These are phyloP conservation scores for Irpex lacteus DNA, from an alignment of 1,284 basidiomycete genomes.

Conservation along the genomic window DNA sequence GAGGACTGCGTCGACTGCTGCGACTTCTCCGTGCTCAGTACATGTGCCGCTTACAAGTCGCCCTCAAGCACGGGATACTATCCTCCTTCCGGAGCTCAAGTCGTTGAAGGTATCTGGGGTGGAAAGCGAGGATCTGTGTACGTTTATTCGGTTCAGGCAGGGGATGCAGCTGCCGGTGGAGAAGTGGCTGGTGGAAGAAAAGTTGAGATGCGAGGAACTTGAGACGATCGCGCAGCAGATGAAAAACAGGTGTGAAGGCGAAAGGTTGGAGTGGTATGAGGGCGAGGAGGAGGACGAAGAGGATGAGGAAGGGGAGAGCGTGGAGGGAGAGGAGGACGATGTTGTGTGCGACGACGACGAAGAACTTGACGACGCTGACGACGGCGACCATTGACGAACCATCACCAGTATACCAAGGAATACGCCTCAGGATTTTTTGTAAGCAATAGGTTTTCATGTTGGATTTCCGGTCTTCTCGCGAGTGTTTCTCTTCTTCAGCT, in stretches of 20 bases:
- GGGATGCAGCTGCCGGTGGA: constrained; percentile 16
- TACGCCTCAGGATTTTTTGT: neutral
- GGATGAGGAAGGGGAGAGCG: constrained; percentile 14
- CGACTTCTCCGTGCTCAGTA: neutral
- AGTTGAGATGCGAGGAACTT: constrained; percentile 20
- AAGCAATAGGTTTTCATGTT: neutral
- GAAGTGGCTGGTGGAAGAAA: constrained; percentile 24
- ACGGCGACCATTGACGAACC: neutral
- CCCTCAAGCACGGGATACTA: neutral
- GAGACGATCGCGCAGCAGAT: constrained; percentile 19
- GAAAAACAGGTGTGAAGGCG: constrained; percentile 6
- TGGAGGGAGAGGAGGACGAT: constrained; percentile 11
- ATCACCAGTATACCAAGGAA: neutral
- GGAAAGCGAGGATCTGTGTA: constrained; percentile 14
- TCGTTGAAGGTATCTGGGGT: constrained; percentile 24
- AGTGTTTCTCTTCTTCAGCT: neutral
- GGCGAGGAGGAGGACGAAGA: constrained; percentile 25
- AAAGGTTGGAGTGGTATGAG: constrained; percentile 11
- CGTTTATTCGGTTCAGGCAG: constrained; percentile 21
- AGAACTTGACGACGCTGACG: constrained; percentile 10
- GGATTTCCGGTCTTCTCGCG: neutral
- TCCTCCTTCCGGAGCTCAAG: constrained; percentile 26
- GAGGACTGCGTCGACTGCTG: neutral
- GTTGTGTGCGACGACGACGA: constrained; percentile 11
- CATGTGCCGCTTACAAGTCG: neutral